Evolutionary conservation across 257 asterid genomes (phyloP).

Genomic region (Nicotiana noctiflora): DNA sequence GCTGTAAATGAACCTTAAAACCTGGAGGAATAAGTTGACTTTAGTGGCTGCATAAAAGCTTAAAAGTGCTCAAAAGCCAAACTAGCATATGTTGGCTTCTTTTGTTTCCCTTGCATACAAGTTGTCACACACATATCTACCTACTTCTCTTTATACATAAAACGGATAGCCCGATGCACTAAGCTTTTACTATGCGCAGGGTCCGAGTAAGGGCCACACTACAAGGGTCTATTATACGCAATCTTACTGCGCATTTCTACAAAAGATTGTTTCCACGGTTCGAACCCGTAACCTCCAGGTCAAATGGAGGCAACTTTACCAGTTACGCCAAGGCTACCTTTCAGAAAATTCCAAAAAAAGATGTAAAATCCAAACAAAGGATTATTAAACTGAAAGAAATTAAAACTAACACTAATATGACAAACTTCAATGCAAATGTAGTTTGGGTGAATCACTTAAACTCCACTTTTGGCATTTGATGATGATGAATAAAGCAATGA

Average conservation of each 20-base stretch:
- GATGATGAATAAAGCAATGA: conserved; percentile 33
- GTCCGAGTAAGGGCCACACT: fast-evolving
- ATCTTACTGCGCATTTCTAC: too few relatives aligned
- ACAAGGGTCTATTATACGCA: too few relatives aligned
- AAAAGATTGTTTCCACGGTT: too few relatives aligned
- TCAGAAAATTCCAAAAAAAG: not conserved
- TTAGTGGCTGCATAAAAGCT: not conserved
- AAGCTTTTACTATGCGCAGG: too few relatives aligned
- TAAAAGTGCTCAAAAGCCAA: conserved; percentile 4
- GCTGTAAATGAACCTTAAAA: conserved; percentile 12
- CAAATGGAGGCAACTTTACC: too few relatives aligned
- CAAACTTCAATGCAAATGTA: not conserved
- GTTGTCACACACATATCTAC: conserved; percentile 8
- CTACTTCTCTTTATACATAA: not conserved
- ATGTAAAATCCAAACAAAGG: not conserved
- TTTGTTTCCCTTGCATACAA: conserved; percentile 9
- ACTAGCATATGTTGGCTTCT: conserved; percentile 4
- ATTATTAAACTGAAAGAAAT: not conserved
- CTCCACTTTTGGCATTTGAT: conserved; percentile 23
- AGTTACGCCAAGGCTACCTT: too few relatives aligned
- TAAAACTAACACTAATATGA: not conserved
- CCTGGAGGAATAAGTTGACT: conserved; percentile 10
- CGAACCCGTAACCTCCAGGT: too few relatives aligned
- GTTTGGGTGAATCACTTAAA: not conserved
- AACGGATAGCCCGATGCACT: too few relatives aligned